Percentiles rank a stretch among this genome's conserved stretches.
Conservation (phyloP, 1,284 basidiomycete genomes). For the Schizopora paradoxa region DNA sequence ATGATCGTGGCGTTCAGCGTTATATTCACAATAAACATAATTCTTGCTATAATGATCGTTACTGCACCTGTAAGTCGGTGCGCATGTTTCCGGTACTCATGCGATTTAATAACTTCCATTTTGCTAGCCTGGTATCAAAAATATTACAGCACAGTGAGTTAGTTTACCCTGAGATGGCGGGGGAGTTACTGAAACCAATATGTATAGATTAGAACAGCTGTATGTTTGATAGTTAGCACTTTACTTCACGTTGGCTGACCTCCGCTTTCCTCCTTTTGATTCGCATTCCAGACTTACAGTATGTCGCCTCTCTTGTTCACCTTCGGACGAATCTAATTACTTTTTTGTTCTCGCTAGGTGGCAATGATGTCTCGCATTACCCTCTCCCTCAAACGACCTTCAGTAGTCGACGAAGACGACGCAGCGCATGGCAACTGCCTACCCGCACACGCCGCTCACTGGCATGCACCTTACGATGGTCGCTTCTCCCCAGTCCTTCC, state of each 20-base stretch:
- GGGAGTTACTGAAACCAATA: too few relatives aligned
- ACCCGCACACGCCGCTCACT: background rate
- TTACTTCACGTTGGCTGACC: background rate
- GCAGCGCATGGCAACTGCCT: background rate
- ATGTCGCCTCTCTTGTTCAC: too few relatives aligned
- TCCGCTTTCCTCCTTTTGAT: background rate
- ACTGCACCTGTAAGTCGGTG: slow-evolving; percentile 7
- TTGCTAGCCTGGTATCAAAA: slow-evolving; percentile 10
- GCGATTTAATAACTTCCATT: background rate
- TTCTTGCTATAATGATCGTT: slow-evolving; percentile 12
- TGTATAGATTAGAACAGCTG: slow-evolving; percentile 6
- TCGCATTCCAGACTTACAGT: too few relatives aligned
- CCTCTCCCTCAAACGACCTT: slow-evolving; percentile 4
- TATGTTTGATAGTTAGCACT: background rate
- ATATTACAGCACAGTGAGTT: slow-evolving; percentile 16
- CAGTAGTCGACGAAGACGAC: background rate
- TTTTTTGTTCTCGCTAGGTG: too few relatives aligned
- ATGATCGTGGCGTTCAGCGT: background rate
- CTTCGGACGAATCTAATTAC: too few relatives aligned
- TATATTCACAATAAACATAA: background rate
- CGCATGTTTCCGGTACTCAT: background rate
- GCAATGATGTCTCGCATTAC: slow-evolving; percentile 19
- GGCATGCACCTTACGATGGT: background rate
- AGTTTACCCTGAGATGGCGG: too few relatives aligned
- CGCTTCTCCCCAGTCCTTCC: too few relatives aligned